A percentile compares a stretch with the other conserved stretches of the same genome.
Evolutionary conservation across 2,329 filamentous ascomycete genomes (phyloP).

Genomic region (Colletotrichum nymphaeae): DNA sequence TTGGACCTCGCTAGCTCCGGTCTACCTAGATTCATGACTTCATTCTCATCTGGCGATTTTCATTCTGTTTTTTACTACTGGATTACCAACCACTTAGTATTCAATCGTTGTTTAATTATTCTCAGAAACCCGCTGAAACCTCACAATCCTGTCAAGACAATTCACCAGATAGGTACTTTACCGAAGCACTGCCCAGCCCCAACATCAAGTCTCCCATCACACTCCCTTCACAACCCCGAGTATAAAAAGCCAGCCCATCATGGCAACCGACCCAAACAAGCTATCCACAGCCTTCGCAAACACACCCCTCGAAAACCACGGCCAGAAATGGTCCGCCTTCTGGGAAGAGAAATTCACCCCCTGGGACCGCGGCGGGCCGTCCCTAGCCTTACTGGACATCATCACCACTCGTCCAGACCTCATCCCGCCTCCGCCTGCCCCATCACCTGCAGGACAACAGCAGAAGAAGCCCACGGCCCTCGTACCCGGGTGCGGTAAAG

Average conservation of each 20-base stretch:
- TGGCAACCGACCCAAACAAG: constrained; percentile 41
- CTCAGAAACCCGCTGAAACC: neutral
- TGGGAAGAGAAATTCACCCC: constrained; percentile 59
- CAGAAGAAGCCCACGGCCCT: constrained; percentile 59
- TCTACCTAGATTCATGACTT: constrained; percentile 4
- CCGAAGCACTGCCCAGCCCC: neutral
- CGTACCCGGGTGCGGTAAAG: constrained; percentile 85
- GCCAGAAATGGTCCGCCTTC: constrained; percentile 57
- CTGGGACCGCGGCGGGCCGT: constrained; percentile 68
- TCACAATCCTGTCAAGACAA: neutral
- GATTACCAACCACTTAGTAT: neutral
- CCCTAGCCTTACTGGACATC: constrained; percentile 64
- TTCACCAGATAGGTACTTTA: neutral
- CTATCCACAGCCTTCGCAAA: constrained; percentile 49
- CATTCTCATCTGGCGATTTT: neutral
- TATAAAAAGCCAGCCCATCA: constrained; percentile 1
- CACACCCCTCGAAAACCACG: constrained; percentile 48
- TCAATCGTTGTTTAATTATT: neutral
- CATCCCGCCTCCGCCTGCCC: constrained; percentile 43
- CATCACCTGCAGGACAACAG: neutral
- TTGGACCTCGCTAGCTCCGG: neutral
- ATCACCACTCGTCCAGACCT: constrained; percentile 58
- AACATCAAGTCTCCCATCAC: neutral
- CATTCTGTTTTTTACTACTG: neutral
- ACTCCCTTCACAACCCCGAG: neutral